Evolutionary conservation across 2,329 filamentous ascomycete species (phyloP), one percentile per base, ranked within the genome.

Genomic region (Apiospora saccharicola): DNA sequence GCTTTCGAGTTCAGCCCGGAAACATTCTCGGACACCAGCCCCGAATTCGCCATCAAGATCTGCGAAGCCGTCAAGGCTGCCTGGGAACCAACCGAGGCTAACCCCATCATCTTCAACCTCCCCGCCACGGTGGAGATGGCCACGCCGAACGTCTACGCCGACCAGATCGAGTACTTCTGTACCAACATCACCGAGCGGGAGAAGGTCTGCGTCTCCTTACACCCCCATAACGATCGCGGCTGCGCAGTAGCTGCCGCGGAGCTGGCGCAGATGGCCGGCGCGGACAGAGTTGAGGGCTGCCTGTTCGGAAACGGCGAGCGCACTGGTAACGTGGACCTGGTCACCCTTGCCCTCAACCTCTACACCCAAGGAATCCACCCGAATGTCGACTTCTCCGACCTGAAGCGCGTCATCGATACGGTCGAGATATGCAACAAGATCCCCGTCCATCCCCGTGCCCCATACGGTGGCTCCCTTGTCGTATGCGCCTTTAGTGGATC

Each of bases 141-240:
- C 0, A 98, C 96, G 0, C 95, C 95, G 46, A 99, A 99, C 81
- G 90, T 98, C 68, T 99, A 96, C 81, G 96, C 96, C 69, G 96
- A 99, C 80, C 93, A 97, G 85, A 94, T 99, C 74, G 96, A 99
- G 82, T 97, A 94, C 85, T 99, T 99, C 83, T 97, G 94, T 86
- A 90, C 88, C 70, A 88, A 96, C 81, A 95, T 98, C 80, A 88
- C 89, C 0, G 93, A 98, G 82, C 88, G 95, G 70, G 92, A 98
- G 79, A 96, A 95, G 85, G 89, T 98, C 69, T 94, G 92, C 78
- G 93, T 98, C 12, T 97, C 94, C 74, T 88, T 98, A 71, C 96
- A 98, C 82, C 94, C 94, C 12, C 96, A 99, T 84, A 98, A 98
- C 80, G 96, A 98, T 82, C 89, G 96, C 74, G 96, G 96, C 53